Conservation (phyloP, 2,329 filamentous ascomycete genomes). For the Truncatella angustata region DNA sequence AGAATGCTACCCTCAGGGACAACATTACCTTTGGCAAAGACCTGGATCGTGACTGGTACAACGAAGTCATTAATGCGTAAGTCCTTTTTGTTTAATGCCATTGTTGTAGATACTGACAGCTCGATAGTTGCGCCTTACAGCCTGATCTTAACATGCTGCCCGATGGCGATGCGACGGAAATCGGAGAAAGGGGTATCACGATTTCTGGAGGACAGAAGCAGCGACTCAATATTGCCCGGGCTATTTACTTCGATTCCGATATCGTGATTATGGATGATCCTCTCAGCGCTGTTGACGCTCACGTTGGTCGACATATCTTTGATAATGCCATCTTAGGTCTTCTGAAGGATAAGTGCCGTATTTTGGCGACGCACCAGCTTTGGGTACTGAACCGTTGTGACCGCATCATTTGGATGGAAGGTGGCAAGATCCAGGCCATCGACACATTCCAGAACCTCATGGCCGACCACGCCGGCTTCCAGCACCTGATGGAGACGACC, state of each 20-base stretch:
- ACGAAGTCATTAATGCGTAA: constrained; percentile 75
- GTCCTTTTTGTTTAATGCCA: constrained; percentile 22
- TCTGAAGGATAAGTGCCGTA: constrained; percentile 82
- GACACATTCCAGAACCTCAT: constrained; percentile 91
- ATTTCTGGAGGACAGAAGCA: constrained; percentile 96
- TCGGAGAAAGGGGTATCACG: constrained; percentile 92
- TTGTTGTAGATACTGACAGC: no score
- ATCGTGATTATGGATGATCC: constrained; percentile 70
- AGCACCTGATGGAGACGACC: constrained; percentile 80
- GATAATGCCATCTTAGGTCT: constrained; percentile 91
- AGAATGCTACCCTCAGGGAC: constrained; percentile 81
- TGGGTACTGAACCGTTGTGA: constrained; percentile 91
- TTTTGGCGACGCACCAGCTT: constrained; percentile 91
- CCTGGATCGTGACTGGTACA: constrained; percentile 75
- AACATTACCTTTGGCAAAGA: constrained; percentile 91
- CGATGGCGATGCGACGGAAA: constrained; percentile 83
- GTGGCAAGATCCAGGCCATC: constrained; percentile 77
- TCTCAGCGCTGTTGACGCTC: constrained; percentile 66
- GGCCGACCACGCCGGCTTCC: constrained; percentile 73
- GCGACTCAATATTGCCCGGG: constrained; percentile 86
- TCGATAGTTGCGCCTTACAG: constrained; percentile 74
- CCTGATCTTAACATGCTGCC: constrained; percentile 93
- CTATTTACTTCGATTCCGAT: constrained; percentile 68
- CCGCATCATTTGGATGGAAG: constrained; percentile 89
- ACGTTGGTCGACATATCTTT: constrained; percentile 76